These are phyloP conservation scores for Neurospora crassa DNA, from an alignment of 2,329 filamentous ascomycete genomes.

Conservation along the genomic window DNA sequence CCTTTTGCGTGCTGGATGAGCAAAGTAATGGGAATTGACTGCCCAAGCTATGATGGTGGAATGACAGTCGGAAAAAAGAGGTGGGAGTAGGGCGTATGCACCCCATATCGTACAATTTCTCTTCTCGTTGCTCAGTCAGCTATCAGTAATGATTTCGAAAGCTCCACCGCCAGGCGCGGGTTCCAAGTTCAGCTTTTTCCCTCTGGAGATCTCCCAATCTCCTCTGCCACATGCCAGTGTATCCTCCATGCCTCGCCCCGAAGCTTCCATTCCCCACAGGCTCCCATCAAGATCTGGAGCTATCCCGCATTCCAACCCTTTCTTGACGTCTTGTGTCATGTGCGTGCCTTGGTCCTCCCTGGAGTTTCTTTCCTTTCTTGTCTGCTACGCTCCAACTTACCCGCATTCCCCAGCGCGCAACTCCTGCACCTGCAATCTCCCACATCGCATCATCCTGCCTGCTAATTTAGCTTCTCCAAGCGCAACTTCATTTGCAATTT, in stretches of 20 bases:
- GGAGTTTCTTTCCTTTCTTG: background rate
- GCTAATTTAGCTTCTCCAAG: background rate
- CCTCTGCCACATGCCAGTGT: background rate
- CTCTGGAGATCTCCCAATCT: background rate
- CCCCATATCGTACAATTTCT: background rate
- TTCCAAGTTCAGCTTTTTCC: background rate
- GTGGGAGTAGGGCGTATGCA: background rate
- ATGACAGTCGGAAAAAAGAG: background rate
- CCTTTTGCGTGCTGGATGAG: slow-evolving; percentile 75
- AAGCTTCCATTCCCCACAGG: background rate
- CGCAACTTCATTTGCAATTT: background rate
- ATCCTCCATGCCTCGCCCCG: background rate
- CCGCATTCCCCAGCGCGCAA: background rate
- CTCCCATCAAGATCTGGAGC: background rate
- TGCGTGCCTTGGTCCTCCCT: background rate
- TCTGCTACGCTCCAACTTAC: background rate
- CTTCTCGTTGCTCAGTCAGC: background rate
- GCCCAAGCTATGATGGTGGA: background rate
- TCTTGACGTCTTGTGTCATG: background rate
- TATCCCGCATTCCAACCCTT: background rate
- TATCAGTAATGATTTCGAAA: background rate
- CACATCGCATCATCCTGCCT: background rate
- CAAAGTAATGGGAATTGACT: slow-evolving; percentile 28
- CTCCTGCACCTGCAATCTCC: background rate
- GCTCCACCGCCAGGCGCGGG: background rate